phyloP scores from a whole-genome alignment of 148 eudicot genomes.

The Arbutus unedo region DNA sequence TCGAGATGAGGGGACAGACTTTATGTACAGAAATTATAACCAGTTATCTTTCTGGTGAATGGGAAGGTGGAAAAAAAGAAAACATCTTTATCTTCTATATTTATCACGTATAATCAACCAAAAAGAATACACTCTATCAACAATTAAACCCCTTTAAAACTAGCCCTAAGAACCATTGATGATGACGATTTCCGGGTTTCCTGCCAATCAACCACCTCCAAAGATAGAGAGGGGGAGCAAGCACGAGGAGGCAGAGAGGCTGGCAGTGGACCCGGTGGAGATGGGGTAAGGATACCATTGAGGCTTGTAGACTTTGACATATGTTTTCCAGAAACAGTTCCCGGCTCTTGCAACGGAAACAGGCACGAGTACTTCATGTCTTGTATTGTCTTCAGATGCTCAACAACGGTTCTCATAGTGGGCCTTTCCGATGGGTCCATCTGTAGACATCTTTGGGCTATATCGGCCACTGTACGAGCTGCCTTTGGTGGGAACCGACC shows the following conservation, averaged over 20 bases:
- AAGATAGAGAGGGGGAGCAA: conserved; percentile 47
- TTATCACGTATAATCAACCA: conserved; percentile 16
- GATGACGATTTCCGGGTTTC: conserved; percentile 50
- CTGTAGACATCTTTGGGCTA: conserved; percentile 83
- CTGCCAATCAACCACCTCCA: conserved; percentile 50
- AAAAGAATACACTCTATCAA: conserved; percentile 30
- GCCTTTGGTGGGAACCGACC: conserved; percentile 81
- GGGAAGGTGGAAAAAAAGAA: conserved; percentile 1
- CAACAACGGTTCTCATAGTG: conserved; percentile 75
- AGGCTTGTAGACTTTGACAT: conserved; percentile 71
- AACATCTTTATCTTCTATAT: conserved; percentile 24
- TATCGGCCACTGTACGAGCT: conserved; percentile 71
- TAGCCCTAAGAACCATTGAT: conserved; percentile 50
- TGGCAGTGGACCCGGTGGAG: conserved; percentile 41
- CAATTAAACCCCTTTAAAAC: conserved; percentile 80
- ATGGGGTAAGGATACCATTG: conserved; percentile 28
- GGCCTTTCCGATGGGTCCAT: conserved; percentile 91
- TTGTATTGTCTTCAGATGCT: conserved; percentile 66
- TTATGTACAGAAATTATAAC: conserved; percentile 17
- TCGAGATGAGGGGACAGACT: neutral
- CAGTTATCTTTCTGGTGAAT: neutral
- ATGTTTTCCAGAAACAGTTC: conserved; percentile 43
- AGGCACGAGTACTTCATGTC: conserved; percentile 67
- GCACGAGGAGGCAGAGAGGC: conserved; percentile 45
- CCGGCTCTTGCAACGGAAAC: conserved; percentile 87